A percentile compares a stretch with the other conserved stretches of the same genome.
Conservation (phyloP, 495 filamentous ascomycete genomes). For the Evernia prunastri region DNA sequence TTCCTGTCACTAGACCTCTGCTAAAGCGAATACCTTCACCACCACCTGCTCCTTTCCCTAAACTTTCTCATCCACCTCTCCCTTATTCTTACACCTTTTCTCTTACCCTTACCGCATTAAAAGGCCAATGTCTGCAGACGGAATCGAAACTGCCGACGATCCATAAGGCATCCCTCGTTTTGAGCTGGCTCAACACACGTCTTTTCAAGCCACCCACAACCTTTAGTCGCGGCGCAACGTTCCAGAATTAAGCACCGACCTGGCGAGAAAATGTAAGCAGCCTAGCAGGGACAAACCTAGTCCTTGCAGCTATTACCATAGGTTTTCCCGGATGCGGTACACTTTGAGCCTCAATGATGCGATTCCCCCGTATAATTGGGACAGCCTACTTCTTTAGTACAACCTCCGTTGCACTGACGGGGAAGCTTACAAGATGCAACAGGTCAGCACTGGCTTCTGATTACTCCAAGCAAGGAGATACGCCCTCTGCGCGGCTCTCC, state of each 20-base stretch:
- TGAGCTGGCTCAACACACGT: not conserved
- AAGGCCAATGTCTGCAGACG: not conserved
- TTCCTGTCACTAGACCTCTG: not conserved
- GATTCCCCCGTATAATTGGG: not conserved
- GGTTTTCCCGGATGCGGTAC: not conserved
- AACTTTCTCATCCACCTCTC: not conserved
- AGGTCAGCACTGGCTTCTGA: not conserved
- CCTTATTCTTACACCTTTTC: not conserved
- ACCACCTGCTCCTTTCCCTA: not conserved
- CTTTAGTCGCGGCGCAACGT: not conserved
- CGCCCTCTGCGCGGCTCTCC: not conserved
- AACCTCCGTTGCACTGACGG: not conserved
- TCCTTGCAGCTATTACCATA: not conserved
- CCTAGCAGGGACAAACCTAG: not conserved
- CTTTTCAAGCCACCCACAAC: not conserved
- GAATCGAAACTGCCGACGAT: not conserved
- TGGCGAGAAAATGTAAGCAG: not conserved
- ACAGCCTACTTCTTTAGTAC: not conserved
- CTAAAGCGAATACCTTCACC: not conserved
- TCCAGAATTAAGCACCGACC: not conserved
- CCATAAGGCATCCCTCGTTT: not conserved
- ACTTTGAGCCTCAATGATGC: not conserved
- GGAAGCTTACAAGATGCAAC: not conserved
- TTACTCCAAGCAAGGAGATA: conserved; percentile 4
- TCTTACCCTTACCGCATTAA: not conserved